Conservation (phyloP, 2,329 filamentous ascomycete genomes). For the Diaporthe vexans region DNA sequence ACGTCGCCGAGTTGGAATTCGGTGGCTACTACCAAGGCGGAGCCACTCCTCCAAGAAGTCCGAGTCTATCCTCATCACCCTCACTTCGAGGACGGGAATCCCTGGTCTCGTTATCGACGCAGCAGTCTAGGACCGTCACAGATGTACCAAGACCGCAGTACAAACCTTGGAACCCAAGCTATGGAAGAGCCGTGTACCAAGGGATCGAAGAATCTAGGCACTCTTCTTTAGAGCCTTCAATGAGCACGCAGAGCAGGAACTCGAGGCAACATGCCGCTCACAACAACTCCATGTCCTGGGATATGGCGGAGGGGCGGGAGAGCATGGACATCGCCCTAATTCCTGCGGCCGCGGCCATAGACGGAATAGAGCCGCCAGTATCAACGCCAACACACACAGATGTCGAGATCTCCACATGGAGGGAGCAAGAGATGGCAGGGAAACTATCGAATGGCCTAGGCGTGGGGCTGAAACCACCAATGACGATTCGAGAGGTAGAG, state of each 20-base stretch:
- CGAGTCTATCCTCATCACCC: conserved; percentile 20
- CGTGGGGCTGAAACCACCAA: conserved; percentile 61
- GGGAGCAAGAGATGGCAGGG: conserved; percentile 68
- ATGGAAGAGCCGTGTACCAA: conserved; percentile 41
- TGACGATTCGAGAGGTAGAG: conserved; percentile 63
- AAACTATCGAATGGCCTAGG: conserved; percentile 72
- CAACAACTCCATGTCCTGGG: not conserved
- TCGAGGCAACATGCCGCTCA: not conserved
- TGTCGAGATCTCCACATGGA: conserved; percentile 43
- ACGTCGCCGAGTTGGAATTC: conserved; percentile 50
- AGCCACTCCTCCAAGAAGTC: conserved; percentile 20
- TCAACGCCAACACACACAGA: not conserved
- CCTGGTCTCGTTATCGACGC: conserved; percentile 56
- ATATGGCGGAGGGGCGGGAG: conserved; percentile 45
- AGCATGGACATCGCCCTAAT: conserved; percentile 57
- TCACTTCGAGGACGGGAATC: conserved; percentile 54
- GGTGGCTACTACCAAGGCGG: conserved; percentile 73
- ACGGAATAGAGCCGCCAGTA: conserved; percentile 3
- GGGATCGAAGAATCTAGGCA: conserved; percentile 33
- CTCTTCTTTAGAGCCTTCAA: conserved; percentile 47
- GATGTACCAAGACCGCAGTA: not conserved
- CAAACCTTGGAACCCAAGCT: not conserved
- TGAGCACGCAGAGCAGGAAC: conserved; percentile 55
- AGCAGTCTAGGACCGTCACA: conserved; percentile 39
- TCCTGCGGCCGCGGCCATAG: conserved; percentile 57